These are phyloP conservation scores for Cercospora brassicicola DNA, from an alignment of 2,329 filamentous ascomycete species.

Conservation along the genomic window DNA sequence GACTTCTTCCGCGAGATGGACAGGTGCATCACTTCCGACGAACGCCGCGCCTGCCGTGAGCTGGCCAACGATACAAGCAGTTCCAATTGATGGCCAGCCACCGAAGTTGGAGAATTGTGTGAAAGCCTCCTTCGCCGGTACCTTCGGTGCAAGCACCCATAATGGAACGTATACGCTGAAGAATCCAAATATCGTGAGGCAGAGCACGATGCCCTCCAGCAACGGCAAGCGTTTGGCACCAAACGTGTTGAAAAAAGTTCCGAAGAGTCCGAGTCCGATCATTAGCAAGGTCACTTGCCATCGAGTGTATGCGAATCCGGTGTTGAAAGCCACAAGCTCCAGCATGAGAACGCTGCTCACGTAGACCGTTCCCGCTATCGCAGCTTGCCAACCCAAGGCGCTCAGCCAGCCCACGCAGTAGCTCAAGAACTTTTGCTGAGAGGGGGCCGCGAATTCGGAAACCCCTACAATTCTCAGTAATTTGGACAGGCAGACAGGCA, in stretches of 20 bases:
- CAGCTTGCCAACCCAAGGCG: constrained; percentile 19
- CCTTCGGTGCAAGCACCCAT: constrained; percentile 49
- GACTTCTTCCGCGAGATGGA: constrained; percentile 34
- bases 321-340: constrained; percentile 11
- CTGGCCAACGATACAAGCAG: constrained; percentile 47
- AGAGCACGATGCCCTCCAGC: constrained; percentile 50
- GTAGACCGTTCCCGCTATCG: constrained; percentile 5
- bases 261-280: constrained; percentile 18
- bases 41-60: constrained; percentile 24
- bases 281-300: constrained; percentile 29
- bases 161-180: constrained; percentile 52
- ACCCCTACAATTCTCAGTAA: constrained; percentile 2
- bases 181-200: constrained; percentile 53
- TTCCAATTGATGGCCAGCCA: constrained; percentile 44
- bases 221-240: constrained; percentile 39
- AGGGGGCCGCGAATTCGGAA: constrained; percentile 28
- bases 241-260: constrained; percentile 27
- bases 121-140: constrained; percentile 50
- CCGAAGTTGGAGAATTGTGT: constrained; percentile 46
- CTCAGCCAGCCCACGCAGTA: constrained; percentile 21
- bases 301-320: constrained; percentile 12
- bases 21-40: constrained; percentile 18
- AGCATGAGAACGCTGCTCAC: constrained; percentile 5
- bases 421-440: constrained; percentile 22
- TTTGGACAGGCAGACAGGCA: background rate